A percentile compares a stretch with the other conserved stretches of the same genome.
phyloP scores from a whole-genome alignment of 1,284 basidiomycete genomes.

The Vanrija pseudolonga region DNA sequence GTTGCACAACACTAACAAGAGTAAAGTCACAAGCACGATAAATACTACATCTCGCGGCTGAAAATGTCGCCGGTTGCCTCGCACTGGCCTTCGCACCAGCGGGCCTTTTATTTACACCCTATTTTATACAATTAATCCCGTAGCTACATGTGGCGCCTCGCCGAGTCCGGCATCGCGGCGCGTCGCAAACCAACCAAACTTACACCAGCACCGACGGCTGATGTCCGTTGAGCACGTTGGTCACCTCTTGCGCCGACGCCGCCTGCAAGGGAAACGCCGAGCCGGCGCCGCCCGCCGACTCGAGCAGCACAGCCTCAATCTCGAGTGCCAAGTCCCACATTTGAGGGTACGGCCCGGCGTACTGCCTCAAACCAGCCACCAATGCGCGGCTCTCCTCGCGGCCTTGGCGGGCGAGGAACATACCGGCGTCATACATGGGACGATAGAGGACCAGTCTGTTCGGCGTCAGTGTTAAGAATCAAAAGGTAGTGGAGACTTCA shows the following conservation, averaged over 20 bases:
- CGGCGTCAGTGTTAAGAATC: conserved; percentile 46
- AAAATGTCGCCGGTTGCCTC: neutral
- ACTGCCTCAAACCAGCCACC: conserved; percentile 78
- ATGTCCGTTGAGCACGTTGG: too few relatives aligned
- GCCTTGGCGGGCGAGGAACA: conserved; percentile 72
- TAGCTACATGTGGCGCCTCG: neutral
- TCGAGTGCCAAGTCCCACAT: conserved; percentile 71
- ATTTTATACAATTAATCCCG: neutral
- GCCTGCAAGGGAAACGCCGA: too few relatives aligned
- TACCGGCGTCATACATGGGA: conserved; percentile 74
- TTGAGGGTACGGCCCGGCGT: conserved; percentile 64
- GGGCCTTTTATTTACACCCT: neutral
- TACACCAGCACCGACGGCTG: too few relatives aligned
- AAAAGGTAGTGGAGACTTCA: conserved; percentile 11
- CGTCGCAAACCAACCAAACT: neutral
- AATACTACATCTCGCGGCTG: neutral
- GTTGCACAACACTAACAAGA: neutral
- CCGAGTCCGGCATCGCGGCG: neutral
- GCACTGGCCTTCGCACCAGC: too few relatives aligned
- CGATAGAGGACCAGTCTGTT: conserved; percentile 67
- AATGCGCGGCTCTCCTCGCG: conserved; percentile 76
- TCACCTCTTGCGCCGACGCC: too few relatives aligned
- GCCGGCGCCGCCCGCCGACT: neutral
- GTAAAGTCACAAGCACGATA: neutral
- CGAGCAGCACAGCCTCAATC: conserved; percentile 26